Evolutionary conservation across 2,329 filamentous ascomycete genomes (phyloP).

Genomic region (Colletotrichum sansevieriae): DNA sequence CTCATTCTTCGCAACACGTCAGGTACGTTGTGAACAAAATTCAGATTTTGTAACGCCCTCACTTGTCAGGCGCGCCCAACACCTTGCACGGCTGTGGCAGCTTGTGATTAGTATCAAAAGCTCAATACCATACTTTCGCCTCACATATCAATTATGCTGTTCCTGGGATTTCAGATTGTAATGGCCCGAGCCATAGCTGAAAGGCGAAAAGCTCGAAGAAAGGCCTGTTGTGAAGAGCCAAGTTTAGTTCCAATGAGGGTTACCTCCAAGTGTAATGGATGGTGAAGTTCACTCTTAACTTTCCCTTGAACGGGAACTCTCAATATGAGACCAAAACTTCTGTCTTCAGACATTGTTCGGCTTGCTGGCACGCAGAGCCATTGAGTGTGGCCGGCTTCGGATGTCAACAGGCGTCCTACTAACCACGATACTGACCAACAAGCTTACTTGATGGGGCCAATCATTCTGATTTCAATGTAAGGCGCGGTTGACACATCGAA

Average conservation of each 20-base stretch:
- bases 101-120: not conserved
- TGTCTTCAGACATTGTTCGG: too few relatives aligned
- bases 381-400: constrained; percentile 21
- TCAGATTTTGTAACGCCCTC: not conserved
- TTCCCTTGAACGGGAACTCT: too few relatives aligned
- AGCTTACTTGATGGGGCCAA: not conserved
- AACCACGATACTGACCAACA: not conserved
- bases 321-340: too few relatives aligned
- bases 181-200: not conserved
- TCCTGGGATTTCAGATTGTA: not conserved
- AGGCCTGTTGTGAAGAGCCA: not conserved
- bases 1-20: not conserved
- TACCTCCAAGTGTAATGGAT: too few relatives aligned
- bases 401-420: not conserved
- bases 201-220: too few relatives aligned
- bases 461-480: constrained; percentile 27
- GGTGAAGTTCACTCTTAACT: too few relatives aligned
- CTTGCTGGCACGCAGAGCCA: too few relatives aligned
- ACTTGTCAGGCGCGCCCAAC: constrained; percentile 11
- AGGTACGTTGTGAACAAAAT: not conserved
- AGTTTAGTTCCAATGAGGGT: too few relatives aligned
- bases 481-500: constrained; percentile 33
- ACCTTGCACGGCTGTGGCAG: not conserved
- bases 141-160: not conserved
- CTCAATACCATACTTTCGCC: too few relatives aligned